Evolutionary conservation across 1,284 basidiomycete species (phyloP), one percentile per base, ranked within the genome.

Genomic region (Tetrapyrgos nigripes): DNA sequence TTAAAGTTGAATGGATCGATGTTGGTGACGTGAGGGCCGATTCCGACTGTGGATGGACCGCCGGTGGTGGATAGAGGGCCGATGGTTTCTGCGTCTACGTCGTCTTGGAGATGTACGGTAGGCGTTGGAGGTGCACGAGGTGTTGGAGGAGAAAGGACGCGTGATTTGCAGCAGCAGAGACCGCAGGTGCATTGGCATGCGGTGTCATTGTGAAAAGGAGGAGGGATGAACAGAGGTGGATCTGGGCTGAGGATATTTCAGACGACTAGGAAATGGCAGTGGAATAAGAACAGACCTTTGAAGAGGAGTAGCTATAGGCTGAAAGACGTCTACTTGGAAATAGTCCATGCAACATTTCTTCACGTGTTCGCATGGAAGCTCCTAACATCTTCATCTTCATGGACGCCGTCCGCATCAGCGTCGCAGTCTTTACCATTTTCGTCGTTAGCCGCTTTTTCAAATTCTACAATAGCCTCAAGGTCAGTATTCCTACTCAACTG

Each of bases 361-460:
- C 37, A 40, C 37, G 37, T 40, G 37, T 40, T 40, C 37, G 37
- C 37, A 17, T n/a, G 14, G 31, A 33, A 33, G 9, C 14, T 40
- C 4, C 19, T n/a, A 40, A 40, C 19, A n/a, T 40, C 19, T 40
- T n/a, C n/a, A n/a, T n/a, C n/a, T n/a, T n/a, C n/a, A n/a, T n/a
- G n/a, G 37, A 40, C 37, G 37, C 19, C 17, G 6, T 8, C 17
- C 37, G 37, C 8, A n/a, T 40, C 6, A 17, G n/a, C 9, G 5
- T 46, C 1, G 43, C 59, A 6, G 4, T 54, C 24, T 14, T 57
- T 9, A 28, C 47, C 1, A 31, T 61, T 14, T 33, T 61, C 13
- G 19, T 58, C 21, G 40, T 54, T 11, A 43, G 29, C 40, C 47
- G 59, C 24, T 40, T 61, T 17, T 43, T 53, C 46, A 23, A 29